Base-by-base conservation (phyloP, 2,329 filamentous ascomycete genomes). In the Fusarium phyllophilum region DNA sequence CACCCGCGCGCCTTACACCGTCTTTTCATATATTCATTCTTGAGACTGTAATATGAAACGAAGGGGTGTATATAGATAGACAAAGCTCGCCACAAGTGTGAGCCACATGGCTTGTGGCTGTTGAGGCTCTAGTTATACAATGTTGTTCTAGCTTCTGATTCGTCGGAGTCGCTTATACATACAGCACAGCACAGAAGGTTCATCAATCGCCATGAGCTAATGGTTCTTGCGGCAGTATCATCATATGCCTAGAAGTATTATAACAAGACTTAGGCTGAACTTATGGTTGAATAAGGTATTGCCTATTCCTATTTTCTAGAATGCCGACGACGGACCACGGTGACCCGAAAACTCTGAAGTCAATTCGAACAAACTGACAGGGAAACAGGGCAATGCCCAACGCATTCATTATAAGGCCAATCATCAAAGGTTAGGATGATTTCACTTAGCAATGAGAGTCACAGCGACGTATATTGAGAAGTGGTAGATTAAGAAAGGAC, bases 21-120 rank as follows among this genome's bases (percentile, higher is more conserved):
- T 74, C 63, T 74, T 74, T 75, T 74, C 72, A 73, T 56, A 60
- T 45, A 22, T 69, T 64, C 20, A 34, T 22, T 44, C 18, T 66
- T 26, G 51, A 48, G 62, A 56, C 34, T 51, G 3, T 15, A 26
- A 5, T 17, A 48, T 62, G 54, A 55, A 41, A 67, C 58, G 59
- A 41, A 67, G 66, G 70, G 41, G 61, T 39, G 54, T 60, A 20
- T 17, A 29, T 8, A 24, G 31, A 33, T 5, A 38, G 24, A 31
- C 7, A 42, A 33, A 17, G 41, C 26, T 62, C 58, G 55, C 71
- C 71, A 72, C 62, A 41, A 11, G 13, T 33, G 7, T 20, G 24
- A 70, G 62, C 33, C 29, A 49, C 39, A 33, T 20, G 5, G 15
- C 11, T 31, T 51, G 56, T 58, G 56, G 55, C 56, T 58, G 41